Conservation (phyloP, 2,329 filamentous ascomycete genomes). For the Ilyonectria sp. region DNA sequence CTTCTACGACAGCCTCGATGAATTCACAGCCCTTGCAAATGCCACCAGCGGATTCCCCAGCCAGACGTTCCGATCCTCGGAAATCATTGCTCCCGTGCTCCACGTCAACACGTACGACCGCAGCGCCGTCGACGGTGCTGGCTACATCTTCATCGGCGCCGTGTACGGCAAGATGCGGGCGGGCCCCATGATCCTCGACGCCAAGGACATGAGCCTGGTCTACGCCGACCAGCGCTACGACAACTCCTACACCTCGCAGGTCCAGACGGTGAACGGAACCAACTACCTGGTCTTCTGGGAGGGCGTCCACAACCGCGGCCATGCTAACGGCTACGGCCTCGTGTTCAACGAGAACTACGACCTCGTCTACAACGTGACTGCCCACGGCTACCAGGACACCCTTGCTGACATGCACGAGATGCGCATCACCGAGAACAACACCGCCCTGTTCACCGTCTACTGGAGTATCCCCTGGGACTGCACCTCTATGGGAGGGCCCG, state of each 20-base stretch:
- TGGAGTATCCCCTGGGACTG: slow-evolving; percentile 52
- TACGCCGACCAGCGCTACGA: slow-evolving; percentile 55
- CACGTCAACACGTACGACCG: slow-evolving; percentile 52
- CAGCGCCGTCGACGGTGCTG: slow-evolving; percentile 45
- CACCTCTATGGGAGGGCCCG: slow-evolving; percentile 50
- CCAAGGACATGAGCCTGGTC: slow-evolving; percentile 55
- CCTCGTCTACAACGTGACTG: slow-evolving; percentile 56
- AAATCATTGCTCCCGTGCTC: slow-evolving; percentile 53
- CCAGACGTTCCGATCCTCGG: slow-evolving; percentile 53
- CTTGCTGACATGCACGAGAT: slow-evolving; percentile 61
- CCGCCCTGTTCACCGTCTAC: slow-evolving; percentile 60
- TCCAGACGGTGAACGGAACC: slow-evolving; percentile 50
- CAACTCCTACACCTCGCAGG: slow-evolving; percentile 45
- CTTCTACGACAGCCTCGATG: slow-evolving; percentile 44
- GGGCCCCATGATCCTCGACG: slow-evolving; percentile 55
- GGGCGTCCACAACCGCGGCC: slow-evolving; percentile 44
- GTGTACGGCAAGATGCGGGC: slow-evolving; percentile 42
- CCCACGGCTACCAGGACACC: slow-evolving; percentile 52
- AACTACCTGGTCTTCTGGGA: slow-evolving; percentile 57
- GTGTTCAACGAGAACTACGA: slow-evolving; percentile 55
- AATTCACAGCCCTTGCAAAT: slow-evolving; percentile 47
- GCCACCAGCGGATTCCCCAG: slow-evolving; percentile 48
- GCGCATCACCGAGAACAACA: slow-evolving; percentile 57
- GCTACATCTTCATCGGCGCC: slow-evolving; percentile 53
- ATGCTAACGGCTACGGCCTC: slow-evolving; percentile 50